A percentile compares a stretch with the other conserved stretches of the same genome.
phyloP scores from a whole-genome alignment of 139 green algal species.

The Astrephomene gubernaculifera region DNA sequence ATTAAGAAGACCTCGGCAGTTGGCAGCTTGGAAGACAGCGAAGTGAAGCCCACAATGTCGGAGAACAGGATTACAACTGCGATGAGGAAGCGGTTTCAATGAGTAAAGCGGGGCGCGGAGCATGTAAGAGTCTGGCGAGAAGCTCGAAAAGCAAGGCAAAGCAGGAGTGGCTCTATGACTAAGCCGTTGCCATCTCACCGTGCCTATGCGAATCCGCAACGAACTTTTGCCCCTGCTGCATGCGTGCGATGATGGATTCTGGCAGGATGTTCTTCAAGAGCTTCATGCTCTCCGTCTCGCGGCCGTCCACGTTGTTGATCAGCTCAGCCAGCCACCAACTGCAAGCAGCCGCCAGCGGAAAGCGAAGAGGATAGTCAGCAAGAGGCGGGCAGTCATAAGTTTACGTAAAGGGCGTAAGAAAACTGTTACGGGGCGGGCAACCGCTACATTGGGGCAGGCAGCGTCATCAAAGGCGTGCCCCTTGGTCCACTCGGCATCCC shows the following conservation, averaged over 20 bases:
- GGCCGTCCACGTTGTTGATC: constrained; percentile 55
- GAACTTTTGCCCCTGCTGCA: constrained; percentile 61
- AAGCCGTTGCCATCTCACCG: constrained; percentile 30
- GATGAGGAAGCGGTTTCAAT: not conserved
- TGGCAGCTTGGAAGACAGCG: constrained; percentile 51
- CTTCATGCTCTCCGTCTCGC: constrained; percentile 60
- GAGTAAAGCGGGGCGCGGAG: not conserved
- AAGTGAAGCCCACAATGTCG: constrained; percentile 55
- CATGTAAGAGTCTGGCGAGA: too few species aligned
- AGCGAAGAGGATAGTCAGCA: not conserved
- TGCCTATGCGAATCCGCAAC: constrained; percentile 49
- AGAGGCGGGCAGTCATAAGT: too few species aligned
- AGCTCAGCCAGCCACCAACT: constrained; percentile 58
- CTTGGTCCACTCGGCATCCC: too few species aligned
- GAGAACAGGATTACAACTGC: constrained; percentile 57
- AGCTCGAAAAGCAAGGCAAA: too few species aligned
- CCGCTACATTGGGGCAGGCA: too few species aligned
- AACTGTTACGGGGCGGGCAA: too few species aligned
- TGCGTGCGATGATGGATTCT: constrained; percentile 62
- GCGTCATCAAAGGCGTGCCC: too few species aligned
- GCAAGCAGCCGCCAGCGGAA: not conserved
- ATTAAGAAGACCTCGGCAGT: constrained; percentile 61
- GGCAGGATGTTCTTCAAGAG: constrained; percentile 71
- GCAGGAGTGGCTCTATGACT: too few species aligned
- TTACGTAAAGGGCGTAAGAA: too few species aligned